Conservation (phyloP, 176 grass and related monocot genomes). For the Miscanthus lutarioriparius region DNA sequence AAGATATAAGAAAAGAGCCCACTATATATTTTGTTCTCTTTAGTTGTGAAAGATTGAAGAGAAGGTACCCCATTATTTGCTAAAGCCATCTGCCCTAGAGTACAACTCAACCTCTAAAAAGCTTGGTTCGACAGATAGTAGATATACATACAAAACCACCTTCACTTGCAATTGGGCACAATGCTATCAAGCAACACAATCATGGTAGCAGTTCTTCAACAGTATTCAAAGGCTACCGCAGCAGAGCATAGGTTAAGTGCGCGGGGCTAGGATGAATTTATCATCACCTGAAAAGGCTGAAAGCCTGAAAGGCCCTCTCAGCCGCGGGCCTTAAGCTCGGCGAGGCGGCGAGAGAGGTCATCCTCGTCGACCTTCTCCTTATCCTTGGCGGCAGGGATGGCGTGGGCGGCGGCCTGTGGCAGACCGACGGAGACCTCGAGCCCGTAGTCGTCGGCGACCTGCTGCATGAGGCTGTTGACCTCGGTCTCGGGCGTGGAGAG, state of each 20-base stretch:
- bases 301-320: constrained; percentile 6
- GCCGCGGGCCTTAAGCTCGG: constrained; percentile 78
- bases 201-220: not conserved
- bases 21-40: not conserved
- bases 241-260: not conserved
- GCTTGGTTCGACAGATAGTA: too few species aligned
- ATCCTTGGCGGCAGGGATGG: constrained; percentile 76
- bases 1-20: not conserved
- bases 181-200: not conserved
- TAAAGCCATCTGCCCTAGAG: not conserved
- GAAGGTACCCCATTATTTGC: not conserved
- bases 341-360: constrained; percentile 81
- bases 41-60: not conserved
- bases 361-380: constrained; percentile 96
- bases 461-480: constrained; percentile 99
- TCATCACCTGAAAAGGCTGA: constrained; percentile 40
- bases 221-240: not conserved
- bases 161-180: not conserved
- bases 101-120: not conserved
- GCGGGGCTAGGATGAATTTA: not conserved
- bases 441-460: constrained; percentile 93
- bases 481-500: constrained; percentile 93
- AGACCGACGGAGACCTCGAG: constrained; percentile 90
- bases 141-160: too few species aligned
- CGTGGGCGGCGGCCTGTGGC: constrained; percentile 71